Evolutionary conservation across 2,329 filamentous ascomycete species (phyloP), one percentile per base, ranked within the genome.

Genomic region (Pyrenochaeta sp.): DNA sequence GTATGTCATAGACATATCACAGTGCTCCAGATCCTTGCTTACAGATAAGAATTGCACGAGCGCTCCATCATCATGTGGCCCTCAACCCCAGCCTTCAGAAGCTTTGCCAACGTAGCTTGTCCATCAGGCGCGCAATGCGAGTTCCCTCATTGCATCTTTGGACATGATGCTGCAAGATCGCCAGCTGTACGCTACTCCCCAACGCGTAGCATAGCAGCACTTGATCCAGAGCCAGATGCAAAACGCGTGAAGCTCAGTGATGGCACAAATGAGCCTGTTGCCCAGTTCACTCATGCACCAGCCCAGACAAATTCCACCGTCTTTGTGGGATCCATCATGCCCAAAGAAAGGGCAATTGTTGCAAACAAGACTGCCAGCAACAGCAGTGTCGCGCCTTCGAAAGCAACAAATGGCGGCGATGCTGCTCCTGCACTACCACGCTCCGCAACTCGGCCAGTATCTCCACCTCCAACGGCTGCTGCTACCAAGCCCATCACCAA

Each of bases 91-190:
- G 57, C 62, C 17, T 68, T 61, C 54, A 67, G 63, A 29, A 58
- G 57, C 43, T 73, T 72, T 49, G 56, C 58, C 33, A 64, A 57
- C 10, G 42, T 68, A 32, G 14, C 75, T 23, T 88, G 85, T 68
- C 85, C 85, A 7, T 76, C 79, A 56, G 78, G 78, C 46, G 40
- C 72, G 21, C 53, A 58, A 15, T 88, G 86, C 71, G 64, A 71
- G 27, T 73, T 87, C 11, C 75, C 82, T 12, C 80, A 81, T 57
- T 89, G 86, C 74, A 81, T 87, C 17, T 89, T 87, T 72, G 78
- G 75, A 11, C 86, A 88, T 71, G 69, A 79, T 48, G 48, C 64
- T 12, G n/a, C 48, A 31, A 61, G 52, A 33, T 9, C 53, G 31
- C 47, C 54, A 33, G 39, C 36, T 23, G 29, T 40, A 18, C 44